These are phyloP conservation scores for Tuctoria greenei DNA, from an alignment of 176 grass and related monocot genomes.

Conservation along the genomic window DNA sequence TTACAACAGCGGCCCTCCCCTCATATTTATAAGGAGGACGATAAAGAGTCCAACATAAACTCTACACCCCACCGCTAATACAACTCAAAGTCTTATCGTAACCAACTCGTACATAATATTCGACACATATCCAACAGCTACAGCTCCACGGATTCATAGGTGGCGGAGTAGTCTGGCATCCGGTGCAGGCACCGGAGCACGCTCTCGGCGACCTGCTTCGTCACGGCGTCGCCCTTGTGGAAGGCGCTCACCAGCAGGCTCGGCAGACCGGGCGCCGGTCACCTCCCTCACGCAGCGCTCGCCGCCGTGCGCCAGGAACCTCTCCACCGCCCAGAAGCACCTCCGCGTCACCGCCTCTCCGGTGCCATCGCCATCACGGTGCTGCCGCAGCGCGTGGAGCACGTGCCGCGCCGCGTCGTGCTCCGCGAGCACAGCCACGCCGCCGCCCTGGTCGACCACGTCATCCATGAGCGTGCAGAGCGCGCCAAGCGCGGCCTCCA, in stretches of 20 bases:
- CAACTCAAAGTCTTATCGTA: too few relatives aligned
- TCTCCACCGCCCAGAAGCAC: conserved; percentile 81
- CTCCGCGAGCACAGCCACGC: conserved; percentile 60
- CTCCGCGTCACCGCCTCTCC: conserved; percentile 40
- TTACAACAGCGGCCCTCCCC: too few relatives aligned
- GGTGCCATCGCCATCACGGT: conserved; percentile 29
- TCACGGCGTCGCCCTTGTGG: conserved; percentile 65
- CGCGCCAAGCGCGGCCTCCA: conserved; percentile 62
- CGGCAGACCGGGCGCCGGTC: conserved; percentile 59
- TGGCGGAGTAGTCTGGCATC: conserved; percentile 59
- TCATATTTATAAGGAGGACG: too few relatives aligned
- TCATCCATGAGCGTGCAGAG: conserved; percentile 84
- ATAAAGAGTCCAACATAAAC: too few relatives aligned
- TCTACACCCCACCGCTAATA: too few relatives aligned
- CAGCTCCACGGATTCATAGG: conserved; percentile 50
- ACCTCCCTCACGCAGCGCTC: conserved; percentile 58
- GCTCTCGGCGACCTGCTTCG: conserved; percentile 74
- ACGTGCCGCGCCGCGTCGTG: conserved; percentile 53
- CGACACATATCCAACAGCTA: too few relatives aligned
- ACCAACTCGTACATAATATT: too few relatives aligned
- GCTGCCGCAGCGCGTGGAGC: conserved; percentile 59
- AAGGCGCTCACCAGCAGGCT: conserved; percentile 56
- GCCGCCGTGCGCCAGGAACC: conserved; percentile 58
- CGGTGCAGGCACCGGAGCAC: conserved; percentile 72
- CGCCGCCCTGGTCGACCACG: conserved; percentile 61